phyloP scores from a whole-genome alignment of 768 basidiomycete species.

The Suillus tomentosus region DNA sequence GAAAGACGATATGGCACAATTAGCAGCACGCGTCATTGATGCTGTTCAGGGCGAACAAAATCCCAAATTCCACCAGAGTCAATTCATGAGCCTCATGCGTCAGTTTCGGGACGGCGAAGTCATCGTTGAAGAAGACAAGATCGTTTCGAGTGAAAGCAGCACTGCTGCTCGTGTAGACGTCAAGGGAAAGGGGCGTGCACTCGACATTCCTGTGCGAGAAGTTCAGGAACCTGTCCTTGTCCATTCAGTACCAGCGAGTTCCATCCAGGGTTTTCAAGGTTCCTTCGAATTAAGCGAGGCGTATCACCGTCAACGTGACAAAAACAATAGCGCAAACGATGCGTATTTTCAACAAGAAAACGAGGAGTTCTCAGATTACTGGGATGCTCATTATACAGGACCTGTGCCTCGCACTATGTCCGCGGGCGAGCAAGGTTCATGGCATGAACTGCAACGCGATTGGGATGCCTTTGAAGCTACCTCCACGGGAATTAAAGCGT shows the following conservation, averaged over 20 bases:
- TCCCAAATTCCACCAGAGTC: conserved; percentile 83
- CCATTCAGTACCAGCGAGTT: conserved; percentile 8
- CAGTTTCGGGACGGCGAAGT: conserved; percentile 80
- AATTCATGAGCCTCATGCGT: conserved; percentile 85
- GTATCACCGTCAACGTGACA: conserved; percentile 21
- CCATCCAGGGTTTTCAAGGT: conserved; percentile 22
- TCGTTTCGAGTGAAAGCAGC: conserved; percentile 56
- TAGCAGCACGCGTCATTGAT: conserved; percentile 77
- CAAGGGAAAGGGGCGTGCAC: conserved; percentile 72
- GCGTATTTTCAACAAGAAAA: conserved; percentile 75
- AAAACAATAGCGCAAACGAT: conserved; percentile 49
- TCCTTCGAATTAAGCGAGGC: conserved; percentile 21
- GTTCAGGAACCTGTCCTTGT: conserved; percentile 10
- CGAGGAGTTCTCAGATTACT: conserved; percentile 62
- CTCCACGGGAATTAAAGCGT: conserved; percentile 57
- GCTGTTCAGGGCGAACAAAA: conserved; percentile 75
- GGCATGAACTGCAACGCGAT: conserved; percentile 70
- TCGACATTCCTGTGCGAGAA: conserved; percentile 17
- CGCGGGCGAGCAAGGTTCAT: conserved; percentile 39
- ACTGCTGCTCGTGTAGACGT: conserved; percentile 37
- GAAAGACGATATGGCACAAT: conserved; percentile 72
- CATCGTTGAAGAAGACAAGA: conserved; percentile 74
- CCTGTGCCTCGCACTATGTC: conserved; percentile 15
- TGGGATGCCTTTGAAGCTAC: conserved; percentile 88
- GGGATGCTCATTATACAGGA: conserved; percentile 46